These are phyloP conservation scores for Penicillium parvum DNA, from an alignment of 495 filamentous ascomycete genomes.

Conservation along the genomic window DNA sequence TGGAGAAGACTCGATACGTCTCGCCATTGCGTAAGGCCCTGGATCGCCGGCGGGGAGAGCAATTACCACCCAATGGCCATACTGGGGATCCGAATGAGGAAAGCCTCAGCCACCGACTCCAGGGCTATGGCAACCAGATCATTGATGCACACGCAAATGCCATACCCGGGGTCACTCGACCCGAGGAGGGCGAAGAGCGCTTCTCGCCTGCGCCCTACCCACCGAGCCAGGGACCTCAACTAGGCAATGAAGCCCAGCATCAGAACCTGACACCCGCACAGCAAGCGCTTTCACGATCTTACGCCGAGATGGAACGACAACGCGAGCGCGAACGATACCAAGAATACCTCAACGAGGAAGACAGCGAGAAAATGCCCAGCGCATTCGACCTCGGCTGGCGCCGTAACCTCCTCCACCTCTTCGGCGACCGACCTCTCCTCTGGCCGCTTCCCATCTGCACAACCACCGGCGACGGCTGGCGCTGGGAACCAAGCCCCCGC, in stretches of 20 bases:
- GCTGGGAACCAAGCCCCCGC: constrained; percentile 75
- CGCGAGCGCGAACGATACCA: constrained; percentile 74
- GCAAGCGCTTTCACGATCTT: constrained; percentile 53
- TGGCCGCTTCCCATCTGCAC: constrained; percentile 82
- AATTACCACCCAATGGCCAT: constrained; percentile 19
- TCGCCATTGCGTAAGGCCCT: constrained; percentile 68
- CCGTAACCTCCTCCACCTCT: constrained; percentile 76
- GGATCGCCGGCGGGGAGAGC: constrained; percentile 54
- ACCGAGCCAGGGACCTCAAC: constrained; percentile 16
- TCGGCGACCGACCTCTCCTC: constrained; percentile 63
- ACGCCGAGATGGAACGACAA: constrained; percentile 67
- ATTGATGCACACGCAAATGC: constrained; percentile 78
- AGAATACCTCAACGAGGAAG: constrained; percentile 82
- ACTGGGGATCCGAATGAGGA: constrained; percentile 52
- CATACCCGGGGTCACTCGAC: constrained; percentile 71
- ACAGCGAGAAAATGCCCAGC: constrained; percentile 79
- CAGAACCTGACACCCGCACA: constrained; percentile 35
- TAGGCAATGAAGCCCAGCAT: not conserved
- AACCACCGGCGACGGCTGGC: constrained; percentile 90
- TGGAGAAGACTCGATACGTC: constrained; percentile 92
- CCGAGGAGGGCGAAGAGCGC: constrained; percentile 71
- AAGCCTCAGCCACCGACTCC: constrained; percentile 52
- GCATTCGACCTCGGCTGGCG: constrained; percentile 86
- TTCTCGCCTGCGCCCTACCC: constrained; percentile 27
- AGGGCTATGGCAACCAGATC: constrained; percentile 69